Percentiles rank a stretch among this genome's conserved stretches.
Evolutionary conservation across 768 basidiomycete species (phyloP).

Genomic region (Mycena latifolia): DNA sequence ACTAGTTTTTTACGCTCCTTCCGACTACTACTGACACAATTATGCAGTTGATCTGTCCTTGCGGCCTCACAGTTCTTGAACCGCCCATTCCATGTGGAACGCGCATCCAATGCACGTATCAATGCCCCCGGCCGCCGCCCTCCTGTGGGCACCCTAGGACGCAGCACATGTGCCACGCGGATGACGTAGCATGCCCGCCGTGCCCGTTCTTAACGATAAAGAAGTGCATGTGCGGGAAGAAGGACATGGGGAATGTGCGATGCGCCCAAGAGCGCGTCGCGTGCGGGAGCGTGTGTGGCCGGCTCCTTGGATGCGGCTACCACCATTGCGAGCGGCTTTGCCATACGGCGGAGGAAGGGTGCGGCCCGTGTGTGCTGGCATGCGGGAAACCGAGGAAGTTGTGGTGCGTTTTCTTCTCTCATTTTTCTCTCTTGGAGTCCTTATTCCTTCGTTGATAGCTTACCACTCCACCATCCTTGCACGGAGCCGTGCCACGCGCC

Average conservation of each 20-base stretch:
- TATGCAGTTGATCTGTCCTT: constrained; percentile 78
- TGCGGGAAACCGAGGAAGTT: constrained; percentile 91
- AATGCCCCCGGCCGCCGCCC: constrained; percentile 77
- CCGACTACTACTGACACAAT: constrained; percentile 9
- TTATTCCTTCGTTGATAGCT: constrained; percentile 49
- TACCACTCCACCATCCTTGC: constrained; percentile 82
- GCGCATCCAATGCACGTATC: constrained; percentile 80
- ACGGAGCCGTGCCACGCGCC: constrained; percentile 90
- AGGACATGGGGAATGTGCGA: constrained; percentile 78
- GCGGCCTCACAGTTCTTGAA: constrained; percentile 87
- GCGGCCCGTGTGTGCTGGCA: constrained; percentile 78
- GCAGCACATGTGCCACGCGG: constrained; percentile 88
- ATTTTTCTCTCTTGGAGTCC: no score
- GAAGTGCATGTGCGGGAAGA: constrained; percentile 92
- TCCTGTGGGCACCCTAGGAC: constrained; percentile 87
- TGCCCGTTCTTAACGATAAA: constrained; percentile 88
- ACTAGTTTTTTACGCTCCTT: constrained; percentile 36
- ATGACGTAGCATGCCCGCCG: constrained; percentile 78
- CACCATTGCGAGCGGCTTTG: constrained; percentile 89
- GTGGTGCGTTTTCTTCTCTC: constrained; percentile 66
- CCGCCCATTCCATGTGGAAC: constrained; percentile 94
- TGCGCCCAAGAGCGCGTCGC: constrained; percentile 88
- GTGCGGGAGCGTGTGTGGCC: constrained; percentile 87
- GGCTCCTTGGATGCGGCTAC: constrained; percentile 85
- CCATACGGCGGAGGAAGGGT: constrained; percentile 73